Evolutionary conservation across 2,329 filamentous ascomycete genomes (phyloP).

Genomic region (Colletotrichum graminicola): DNA sequence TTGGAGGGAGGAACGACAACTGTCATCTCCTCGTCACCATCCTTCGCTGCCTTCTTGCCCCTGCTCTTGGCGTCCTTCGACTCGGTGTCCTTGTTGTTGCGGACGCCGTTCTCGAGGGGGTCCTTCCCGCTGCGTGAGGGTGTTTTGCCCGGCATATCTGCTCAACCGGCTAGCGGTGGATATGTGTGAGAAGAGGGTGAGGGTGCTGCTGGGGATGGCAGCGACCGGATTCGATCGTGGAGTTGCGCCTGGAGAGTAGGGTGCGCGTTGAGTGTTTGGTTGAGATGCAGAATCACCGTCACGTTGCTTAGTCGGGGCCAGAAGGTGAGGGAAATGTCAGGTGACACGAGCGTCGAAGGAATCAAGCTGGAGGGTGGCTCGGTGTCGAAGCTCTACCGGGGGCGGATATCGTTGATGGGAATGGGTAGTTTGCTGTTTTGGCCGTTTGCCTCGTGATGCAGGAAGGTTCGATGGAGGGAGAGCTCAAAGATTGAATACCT

Average conservation of each 20-base stretch:
- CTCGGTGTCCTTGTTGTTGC: conserved; percentile 76
- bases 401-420: conserved; percentile 29
- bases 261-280: conserved; percentile 28
- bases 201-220: conserved; percentile 42
- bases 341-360: conserved; percentile 18
- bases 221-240: conserved; percentile 22
- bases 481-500: conserved; percentile 48
- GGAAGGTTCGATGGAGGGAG: conserved; percentile 47
- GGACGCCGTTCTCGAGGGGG: conserved; percentile 76
- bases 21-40: conserved; percentile 84
- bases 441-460: conserved; percentile 46
- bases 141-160: conserved; percentile 78
- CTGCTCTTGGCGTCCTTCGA: conserved; percentile 79
- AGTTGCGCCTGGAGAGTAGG: conserved; percentile 27
- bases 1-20: conserved; percentile 83
- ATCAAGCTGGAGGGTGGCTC: background rate
- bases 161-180: conserved; percentile 30
- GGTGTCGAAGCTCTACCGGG: conserved; percentile 25
- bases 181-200: conserved; percentile 19
- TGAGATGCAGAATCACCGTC: conserved; percentile 28
- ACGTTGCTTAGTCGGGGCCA: conserved; percentile 5
- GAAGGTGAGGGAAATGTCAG: conserved; percentile 14
- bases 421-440: conserved; percentile 31
- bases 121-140: conserved; percentile 79
- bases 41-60: conserved; percentile 72